Evolutionary conservation across 768 basidiomycete genomes (phyloP), one percentile per base, ranked within the genome.

Genomic region (Podaxis pistillaris): DNA sequence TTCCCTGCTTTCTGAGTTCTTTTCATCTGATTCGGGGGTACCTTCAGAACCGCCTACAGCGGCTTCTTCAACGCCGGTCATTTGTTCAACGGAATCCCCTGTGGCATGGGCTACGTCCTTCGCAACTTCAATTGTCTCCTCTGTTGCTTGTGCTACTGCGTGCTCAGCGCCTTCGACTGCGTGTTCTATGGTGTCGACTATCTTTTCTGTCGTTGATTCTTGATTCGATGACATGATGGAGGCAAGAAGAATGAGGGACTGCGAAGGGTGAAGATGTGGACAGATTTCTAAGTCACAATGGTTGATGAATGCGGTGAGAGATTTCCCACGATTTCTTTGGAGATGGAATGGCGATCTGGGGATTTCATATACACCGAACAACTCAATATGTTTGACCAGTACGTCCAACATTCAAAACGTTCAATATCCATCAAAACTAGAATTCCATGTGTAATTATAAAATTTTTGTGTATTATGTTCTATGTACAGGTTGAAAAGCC

Each of bases 41-140:
- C 55, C 55, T 24, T 62, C 47, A 17, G 52, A 50, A 1, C 22
- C n/a, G 4, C 30, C 60, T 19, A 19, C 53, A 2, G 61, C 50
- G 13, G 22, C 64, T 22, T 66, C 61, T 15, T 60, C 65, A 33
- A 64, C 68, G 8, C 63, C 66, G 60, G 63, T 64, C 71, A 73
- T 74, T 49, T 73, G 67, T 40, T 75, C 75, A 12, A 70, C 68
- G 57, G 73, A 70, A 58, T 72, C 69, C 59, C 66, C 66, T 49
- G 72, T 72, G 4, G 73, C 73, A 36, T 68, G 66, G 12, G 61
- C 70, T n/a, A 72, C 68, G 19, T 72, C 69, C 11, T n/a, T 64
- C 6, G 66, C 64, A 24, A 63, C 67, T 60, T 68, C 67, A 47
- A 67, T 66, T 13, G 64, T 67, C 19, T 62, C 63, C 30, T 67